A percentile compares a stretch with the other conserved stretches of the same genome.
Evolutionary conservation across 805 yeast species (phyloP).

Genomic region (Wickerhamiella siamensis): DNA sequence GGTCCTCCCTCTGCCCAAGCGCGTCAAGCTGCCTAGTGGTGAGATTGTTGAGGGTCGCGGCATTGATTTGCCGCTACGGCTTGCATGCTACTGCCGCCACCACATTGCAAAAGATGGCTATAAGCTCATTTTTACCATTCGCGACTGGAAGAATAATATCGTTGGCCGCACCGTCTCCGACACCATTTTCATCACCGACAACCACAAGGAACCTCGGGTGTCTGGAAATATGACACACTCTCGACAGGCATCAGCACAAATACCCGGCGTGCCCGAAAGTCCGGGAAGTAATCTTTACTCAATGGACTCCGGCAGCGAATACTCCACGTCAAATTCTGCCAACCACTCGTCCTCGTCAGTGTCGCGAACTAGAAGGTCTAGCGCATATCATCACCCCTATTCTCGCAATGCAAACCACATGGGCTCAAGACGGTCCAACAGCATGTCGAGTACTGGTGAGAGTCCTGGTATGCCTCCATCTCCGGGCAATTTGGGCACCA

Average conservation of each 20-base stretch:
- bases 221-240: not conserved
- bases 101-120: constrained; percentile 84
- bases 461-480: not conserved
- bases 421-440: not conserved
- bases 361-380: not conserved
- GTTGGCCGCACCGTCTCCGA: constrained; percentile 60
- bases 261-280: not conserved
- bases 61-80: constrained; percentile 49
- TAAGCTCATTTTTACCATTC: constrained; percentile 46
- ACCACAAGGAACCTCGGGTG: constrained; percentile 46
- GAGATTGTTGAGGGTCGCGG: constrained; percentile 22
- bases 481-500: not conserved
- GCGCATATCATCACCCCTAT: constrained; percentile 13
- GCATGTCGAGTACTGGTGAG: not conserved
- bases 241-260: not conserved
- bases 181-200: constrained; percentile 84
- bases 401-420: not conserved
- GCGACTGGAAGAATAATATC: constrained; percentile 43
- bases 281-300: not conserved
- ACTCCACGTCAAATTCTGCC: not conserved
- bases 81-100: constrained; percentile 93
- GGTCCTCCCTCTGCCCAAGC: constrained; percentile 10
- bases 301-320: constrained; percentile 3
- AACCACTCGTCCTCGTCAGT: not conserved
- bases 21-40: constrained; percentile 30